Percentiles rank a stretch among this genome's conserved stretches.
Evolutionary conservation across 306 rosid species (phyloP).

Genomic region (Oxytropis ochrocephala): DNA sequence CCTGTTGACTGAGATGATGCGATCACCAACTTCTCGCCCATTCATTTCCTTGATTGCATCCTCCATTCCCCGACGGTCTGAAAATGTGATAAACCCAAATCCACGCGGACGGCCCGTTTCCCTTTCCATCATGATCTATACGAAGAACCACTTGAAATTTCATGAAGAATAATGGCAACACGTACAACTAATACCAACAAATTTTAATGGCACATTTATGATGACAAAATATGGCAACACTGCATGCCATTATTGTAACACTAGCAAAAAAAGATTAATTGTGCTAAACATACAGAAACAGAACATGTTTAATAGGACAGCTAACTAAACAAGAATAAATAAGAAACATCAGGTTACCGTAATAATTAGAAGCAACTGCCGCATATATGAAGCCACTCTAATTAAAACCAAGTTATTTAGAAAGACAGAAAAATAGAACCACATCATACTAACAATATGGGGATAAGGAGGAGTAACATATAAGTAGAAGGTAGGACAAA

Average conservation of each 20-base stretch:
- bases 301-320: neutral
- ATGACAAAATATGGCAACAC: slow-evolving; percentile 3
- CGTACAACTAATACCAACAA: slow-evolving; percentile 8
- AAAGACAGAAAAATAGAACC: neutral
- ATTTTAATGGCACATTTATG: neutral
- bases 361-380: neutral
- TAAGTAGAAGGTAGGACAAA: neutral
- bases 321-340: slow-evolving; percentile 7
- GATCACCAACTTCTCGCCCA: slow-evolving; percentile 80
- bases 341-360: neutral
- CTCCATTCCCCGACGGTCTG: slow-evolving; percentile 94
- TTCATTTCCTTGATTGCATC: slow-evolving; percentile 97
- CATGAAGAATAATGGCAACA: slow-evolving; percentile 16
- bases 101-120: slow-evolving; percentile 94
- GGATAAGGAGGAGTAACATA: neutral
- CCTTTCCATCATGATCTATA: slow-evolving; percentile 95
- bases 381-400: neutral
- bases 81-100: slow-evolving; percentile 90
- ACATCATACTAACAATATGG: slow-evolving; percentile 1
- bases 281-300: neutral
- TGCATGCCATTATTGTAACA: neutral
- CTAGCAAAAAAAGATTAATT: neutral
- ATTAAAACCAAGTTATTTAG: neutral
- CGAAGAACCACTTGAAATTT: slow-evolving; percentile 25
- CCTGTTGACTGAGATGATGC: slow-evolving; percentile 84